Percentiles rank a stretch among this genome's conserved stretches.
phyloP scores from a whole-genome alignment of 2,329 filamentous ascomycete genomes.

The Hypomyces rosellus region DNA sequence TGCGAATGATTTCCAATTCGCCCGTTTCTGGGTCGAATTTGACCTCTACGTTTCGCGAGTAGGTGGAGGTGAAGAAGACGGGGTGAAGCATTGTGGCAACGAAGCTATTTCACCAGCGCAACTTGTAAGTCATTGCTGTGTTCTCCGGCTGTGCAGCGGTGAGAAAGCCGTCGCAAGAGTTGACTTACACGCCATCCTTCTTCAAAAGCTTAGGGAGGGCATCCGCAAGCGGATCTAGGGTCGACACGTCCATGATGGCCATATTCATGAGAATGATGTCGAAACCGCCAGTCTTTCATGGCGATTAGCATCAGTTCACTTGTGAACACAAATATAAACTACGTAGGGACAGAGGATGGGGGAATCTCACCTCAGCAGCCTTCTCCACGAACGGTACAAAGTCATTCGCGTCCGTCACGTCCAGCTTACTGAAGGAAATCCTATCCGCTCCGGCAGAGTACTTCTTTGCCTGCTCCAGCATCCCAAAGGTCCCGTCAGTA shows the following conservation, averaged over 20 bases:
- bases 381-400: constrained; percentile 9
- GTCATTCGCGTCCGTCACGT: constrained; percentile 29
- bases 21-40: constrained; percentile 30
- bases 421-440: constrained; percentile 29
- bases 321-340: neutral
- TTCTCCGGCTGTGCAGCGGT: neutral
- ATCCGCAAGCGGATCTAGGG: constrained; percentile 34
- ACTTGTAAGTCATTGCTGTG: neutral
- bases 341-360: neutral
- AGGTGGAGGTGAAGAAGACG: constrained; percentile 41
- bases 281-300: constrained; percentile 25
- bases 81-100: constrained; percentile 43
- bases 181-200: constrained; percentile 33
- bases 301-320: neutral
- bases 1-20: constrained; percentile 26
- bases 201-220: constrained; percentile 36
- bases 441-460: constrained; percentile 3
- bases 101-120: constrained; percentile 27
- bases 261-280: constrained; percentile 43
- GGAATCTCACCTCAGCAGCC: constrained; percentile 8
- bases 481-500: constrained; percentile 36
- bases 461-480: constrained; percentile 32
- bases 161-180: too few species aligned
- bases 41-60: constrained; percentile 33
- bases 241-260: constrained; percentile 43